These are phyloP conservation scores for Suhomyces sp. DNA, from an alignment of 805 yeast genomes.

Conservation along the genomic window DNA sequence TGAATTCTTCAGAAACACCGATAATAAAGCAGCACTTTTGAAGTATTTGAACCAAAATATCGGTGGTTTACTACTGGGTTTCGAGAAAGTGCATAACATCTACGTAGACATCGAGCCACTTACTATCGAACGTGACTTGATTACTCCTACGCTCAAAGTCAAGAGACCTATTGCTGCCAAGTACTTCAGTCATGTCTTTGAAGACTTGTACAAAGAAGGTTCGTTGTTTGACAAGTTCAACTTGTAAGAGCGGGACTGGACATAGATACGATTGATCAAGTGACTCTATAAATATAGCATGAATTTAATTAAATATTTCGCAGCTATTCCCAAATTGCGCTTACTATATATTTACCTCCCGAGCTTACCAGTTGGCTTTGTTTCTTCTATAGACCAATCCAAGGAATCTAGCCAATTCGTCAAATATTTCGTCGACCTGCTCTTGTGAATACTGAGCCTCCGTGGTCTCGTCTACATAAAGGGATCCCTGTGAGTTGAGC, in stretches of 20 bases:
- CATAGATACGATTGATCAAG: background rate
- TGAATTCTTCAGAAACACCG: constrained; percentile 10
- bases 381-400: constrained; percentile 43
- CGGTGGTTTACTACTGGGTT: constrained; percentile 18
- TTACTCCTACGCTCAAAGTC: constrained; percentile 43
- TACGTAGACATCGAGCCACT: constrained; percentile 27
- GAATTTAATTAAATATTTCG: background rate
- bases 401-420: constrained; percentile 63
- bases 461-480: constrained; percentile 19
- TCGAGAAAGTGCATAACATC: constrained; percentile 23
- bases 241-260: constrained; percentile 1
- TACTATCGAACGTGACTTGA: constrained; percentile 21
- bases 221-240: constrained; percentile 10
- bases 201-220: constrained; percentile 49
- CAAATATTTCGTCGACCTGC: constrained; percentile 53
- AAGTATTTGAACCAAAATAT: constrained; percentile 14
- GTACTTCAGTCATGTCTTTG: constrained; percentile 38
- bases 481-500: constrained; percentile 1
- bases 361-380: constrained; percentile 47
- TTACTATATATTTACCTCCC: constrained; percentile 46
- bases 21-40: constrained; percentile 15
- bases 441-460: constrained; percentile 36
- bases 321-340: background rate
- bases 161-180: constrained; percentile 50
- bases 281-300: background rate